Evolutionary conservation across 805 yeast species (phyloP).

Genomic region (Candida xiaguanensis): DNA sequence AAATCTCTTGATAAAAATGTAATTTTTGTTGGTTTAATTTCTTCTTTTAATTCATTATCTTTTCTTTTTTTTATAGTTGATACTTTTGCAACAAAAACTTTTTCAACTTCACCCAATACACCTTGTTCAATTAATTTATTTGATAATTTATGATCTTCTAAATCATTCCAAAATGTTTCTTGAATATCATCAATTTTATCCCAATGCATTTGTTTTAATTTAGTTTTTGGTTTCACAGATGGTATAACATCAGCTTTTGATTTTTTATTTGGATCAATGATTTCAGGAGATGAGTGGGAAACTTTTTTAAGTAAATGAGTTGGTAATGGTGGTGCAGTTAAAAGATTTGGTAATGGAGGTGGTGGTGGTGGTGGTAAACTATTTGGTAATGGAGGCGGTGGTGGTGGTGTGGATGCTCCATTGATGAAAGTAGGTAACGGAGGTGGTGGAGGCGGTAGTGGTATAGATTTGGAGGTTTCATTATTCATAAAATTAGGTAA

Average conservation of each 20-base stretch:
- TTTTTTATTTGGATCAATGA: not conserved
- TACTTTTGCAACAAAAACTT: constrained; percentile 82
- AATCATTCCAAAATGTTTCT: constrained; percentile 80
- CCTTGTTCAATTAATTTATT: constrained; percentile 72
- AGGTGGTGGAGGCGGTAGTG: constrained; percentile 14
- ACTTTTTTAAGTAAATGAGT: not conserved
- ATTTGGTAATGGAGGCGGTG: constrained; percentile 15
- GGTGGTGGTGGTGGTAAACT: constrained; percentile 1
- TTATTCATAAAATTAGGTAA: not conserved
- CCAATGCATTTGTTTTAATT: constrained; percentile 95
- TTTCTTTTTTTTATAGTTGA: constrained; percentile 34
- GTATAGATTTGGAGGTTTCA: constrained; percentile 10
- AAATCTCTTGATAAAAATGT: constrained; percentile 77
- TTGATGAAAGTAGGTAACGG: constrained; percentile 2
- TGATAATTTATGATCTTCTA: constrained; percentile 55
- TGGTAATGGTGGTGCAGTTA: constrained; percentile 7
- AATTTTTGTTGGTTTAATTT: constrained; percentile 29
- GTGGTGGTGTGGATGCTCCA: not conserved
- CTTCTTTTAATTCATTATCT: constrained; percentile 15
- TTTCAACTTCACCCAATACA: constrained; percentile 77
- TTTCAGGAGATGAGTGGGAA: not conserved
- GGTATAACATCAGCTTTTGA: constrained; percentile 5
- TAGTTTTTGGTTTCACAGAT: constrained; percentile 55
- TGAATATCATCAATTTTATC: constrained; percentile 83
- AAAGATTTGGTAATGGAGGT: not conserved